Conservation (phyloP, 306 rosid genomes). For the Casuarina glauca region DNA sequence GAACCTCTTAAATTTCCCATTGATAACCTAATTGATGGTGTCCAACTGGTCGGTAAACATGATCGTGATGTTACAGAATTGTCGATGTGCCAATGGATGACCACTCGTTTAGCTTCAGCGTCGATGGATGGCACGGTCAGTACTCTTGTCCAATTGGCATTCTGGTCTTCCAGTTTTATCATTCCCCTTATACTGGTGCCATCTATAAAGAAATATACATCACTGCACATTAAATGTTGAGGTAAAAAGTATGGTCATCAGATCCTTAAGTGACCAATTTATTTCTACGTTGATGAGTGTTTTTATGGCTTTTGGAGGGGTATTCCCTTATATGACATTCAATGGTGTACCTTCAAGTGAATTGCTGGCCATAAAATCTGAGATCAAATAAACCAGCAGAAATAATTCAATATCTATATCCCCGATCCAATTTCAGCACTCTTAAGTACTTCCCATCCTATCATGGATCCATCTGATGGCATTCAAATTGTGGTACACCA, state of each 20-base stretch:
- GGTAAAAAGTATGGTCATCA: neutral
- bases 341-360: neutral
- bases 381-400: too few relatives aligned
- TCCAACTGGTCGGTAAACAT: slow-evolving; percentile 60
- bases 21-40: slow-evolving; percentile 68
- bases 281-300: too few relatives aligned
- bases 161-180: slow-evolving; percentile 27
- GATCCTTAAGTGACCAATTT: neutral
- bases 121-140: slow-evolving; percentile 72
- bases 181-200: neutral
- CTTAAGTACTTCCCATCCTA: too few relatives aligned
- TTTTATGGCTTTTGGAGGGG: neutral
- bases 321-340: neutral
- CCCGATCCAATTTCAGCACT: too few relatives aligned
- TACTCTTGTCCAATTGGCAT: slow-evolving; percentile 25
- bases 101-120: slow-evolving; percentile 73
- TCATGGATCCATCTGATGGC: too few relatives aligned
- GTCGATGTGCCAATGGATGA: slow-evolving; percentile 88
- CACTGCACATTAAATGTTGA: neutral
- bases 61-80: slow-evolving; percentile 65
- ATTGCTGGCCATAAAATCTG: too few relatives aligned
- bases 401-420: too few relatives aligned
- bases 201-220: neutral
- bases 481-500: too few relatives aligned
- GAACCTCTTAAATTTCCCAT: slow-evolving; percentile 61